phyloP scores from a whole-genome alignment of 768 basidiomycete genomes.

The Tylopilus balloui region DNA sequence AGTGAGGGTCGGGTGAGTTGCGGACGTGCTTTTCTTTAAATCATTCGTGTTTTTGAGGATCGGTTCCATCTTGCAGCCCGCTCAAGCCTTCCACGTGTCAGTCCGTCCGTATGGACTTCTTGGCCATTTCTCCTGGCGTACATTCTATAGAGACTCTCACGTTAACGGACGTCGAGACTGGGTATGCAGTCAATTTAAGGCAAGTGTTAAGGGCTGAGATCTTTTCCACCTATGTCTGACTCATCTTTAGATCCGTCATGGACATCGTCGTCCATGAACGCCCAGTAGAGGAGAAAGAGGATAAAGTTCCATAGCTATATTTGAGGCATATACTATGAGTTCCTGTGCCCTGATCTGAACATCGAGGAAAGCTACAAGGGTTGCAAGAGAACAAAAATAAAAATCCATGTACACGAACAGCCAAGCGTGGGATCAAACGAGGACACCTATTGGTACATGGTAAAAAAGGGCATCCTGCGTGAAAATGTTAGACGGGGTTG shows the following conservation, averaged over 20 bases:
- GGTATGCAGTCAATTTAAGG: slow-evolving; percentile 71
- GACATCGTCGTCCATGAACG: slow-evolving; percentile 70
- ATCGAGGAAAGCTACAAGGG: neutral
- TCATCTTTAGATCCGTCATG: slow-evolving; percentile 56
- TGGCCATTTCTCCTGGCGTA: slow-evolving; percentile 76
- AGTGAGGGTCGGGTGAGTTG: slow-evolving; percentile 72
- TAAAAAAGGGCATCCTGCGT: slow-evolving; percentile 10
- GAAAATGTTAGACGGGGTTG: neutral
- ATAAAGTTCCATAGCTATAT: slow-evolving; percentile 12
- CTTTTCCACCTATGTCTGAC: slow-evolving; percentile 2
- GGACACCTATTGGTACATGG: slow-evolving; percentile 21
- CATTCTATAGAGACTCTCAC: slow-evolving; percentile 70
- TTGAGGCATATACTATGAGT: slow-evolving; percentile 6
- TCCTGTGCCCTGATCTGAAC: slow-evolving; percentile 2
- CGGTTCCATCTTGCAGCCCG: slow-evolving; percentile 45
- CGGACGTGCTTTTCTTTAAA: neutral
- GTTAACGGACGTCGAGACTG: slow-evolving; percentile 71
- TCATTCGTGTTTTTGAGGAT: slow-evolving; percentile 1
- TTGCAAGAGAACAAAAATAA: slow-evolving; percentile 14
- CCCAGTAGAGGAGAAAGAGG: slow-evolving; percentile 1
- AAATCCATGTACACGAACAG: slow-evolving; percentile 24
- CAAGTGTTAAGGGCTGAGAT: slow-evolving; percentile 27
- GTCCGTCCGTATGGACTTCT: slow-evolving; percentile 80
- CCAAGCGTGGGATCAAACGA: slow-evolving; percentile 6
- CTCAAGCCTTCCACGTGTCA: slow-evolving; percentile 79